A percentile compares a stretch with the other conserved stretches of the same genome.
phyloP scores from a whole-genome alignment of 257 asterid genomes.

The Petunia secreta region DNA sequence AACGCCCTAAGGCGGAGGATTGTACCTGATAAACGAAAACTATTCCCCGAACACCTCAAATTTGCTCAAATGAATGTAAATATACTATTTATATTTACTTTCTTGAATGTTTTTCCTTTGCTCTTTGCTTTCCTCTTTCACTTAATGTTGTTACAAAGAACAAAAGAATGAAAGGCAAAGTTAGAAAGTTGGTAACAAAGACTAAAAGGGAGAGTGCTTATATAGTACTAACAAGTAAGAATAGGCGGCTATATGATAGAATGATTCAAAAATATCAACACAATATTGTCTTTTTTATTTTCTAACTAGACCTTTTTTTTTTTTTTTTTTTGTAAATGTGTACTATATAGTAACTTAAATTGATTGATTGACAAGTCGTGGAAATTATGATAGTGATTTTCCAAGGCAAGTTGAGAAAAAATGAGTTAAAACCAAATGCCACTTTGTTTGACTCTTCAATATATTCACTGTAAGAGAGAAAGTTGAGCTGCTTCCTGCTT shows the following conservation, averaged over 20 bases:
- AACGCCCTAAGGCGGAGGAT: not conserved
- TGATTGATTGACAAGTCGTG: not conserved
- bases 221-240: not conserved
- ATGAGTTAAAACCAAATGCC: not conserved
- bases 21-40: not conserved
- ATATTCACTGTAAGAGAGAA: too few relatives aligned
- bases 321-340: not conserved
- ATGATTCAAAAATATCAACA: not conserved
- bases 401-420: not conserved
- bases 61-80: not conserved
- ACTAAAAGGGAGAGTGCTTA: not conserved
- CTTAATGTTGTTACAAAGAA: not conserved
- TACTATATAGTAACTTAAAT: not conserved
- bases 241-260: not conserved
- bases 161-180: slow-evolving; percentile 14
- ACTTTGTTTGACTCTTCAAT: not conserved
- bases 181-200: not conserved
- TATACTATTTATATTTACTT: not conserved
- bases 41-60: not conserved
- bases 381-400: not conserved
- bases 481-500: not conserved
- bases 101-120: not conserved
- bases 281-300: not conserved
- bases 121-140: not conserved
- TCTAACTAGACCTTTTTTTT: not conserved